Percentiles rank a stretch among this genome's conserved stretches.
Evolutionary conservation across 495 filamentous ascomycete genomes (phyloP).

Genomic region (Aspergillus bridgeri): DNA sequence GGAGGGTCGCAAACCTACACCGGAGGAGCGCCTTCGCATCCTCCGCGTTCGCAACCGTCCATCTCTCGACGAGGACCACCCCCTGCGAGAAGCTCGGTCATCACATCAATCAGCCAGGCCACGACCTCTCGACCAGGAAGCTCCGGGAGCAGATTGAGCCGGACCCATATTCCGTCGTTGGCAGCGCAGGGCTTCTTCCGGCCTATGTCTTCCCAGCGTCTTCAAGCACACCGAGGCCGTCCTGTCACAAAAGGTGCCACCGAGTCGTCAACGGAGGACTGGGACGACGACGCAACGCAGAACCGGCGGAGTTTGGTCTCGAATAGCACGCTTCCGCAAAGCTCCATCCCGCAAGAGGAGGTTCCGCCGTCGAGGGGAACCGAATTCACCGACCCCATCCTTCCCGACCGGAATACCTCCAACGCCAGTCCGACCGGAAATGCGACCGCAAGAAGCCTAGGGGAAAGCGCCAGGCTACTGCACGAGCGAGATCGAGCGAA

Average conservation of each 20-base stretch:
- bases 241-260: slow-evolving; percentile 43
- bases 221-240: slow-evolving; percentile 81
- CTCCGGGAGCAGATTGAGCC: slow-evolving; percentile 69
- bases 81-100: slow-evolving; percentile 34
- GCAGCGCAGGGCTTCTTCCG: slow-evolving; percentile 89
- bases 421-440: slow-evolving; percentile 72
- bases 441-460: slow-evolving; percentile 60
- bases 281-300: slow-evolving; percentile 41
- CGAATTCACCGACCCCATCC: slow-evolving; percentile 65
- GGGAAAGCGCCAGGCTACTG: slow-evolving; percentile 72
- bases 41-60: slow-evolving; percentile 44
- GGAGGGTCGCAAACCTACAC: slow-evolving; percentile 35
- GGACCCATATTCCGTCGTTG: slow-evolving; percentile 85
- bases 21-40: slow-evolving; percentile 34
- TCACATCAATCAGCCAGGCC: slow-evolving; percentile 32
- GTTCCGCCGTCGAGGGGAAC: slow-evolving; percentile 72
- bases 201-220: slow-evolving; percentile 92
- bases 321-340: slow-evolving; percentile 39
- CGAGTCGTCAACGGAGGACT: slow-evolving; percentile 37
- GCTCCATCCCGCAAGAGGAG: slow-evolving; percentile 48
- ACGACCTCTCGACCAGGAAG: slow-evolving; percentile 55
- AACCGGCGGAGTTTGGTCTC: slow-evolving; percentile 51
- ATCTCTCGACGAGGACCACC: slow-evolving; percentile 49
- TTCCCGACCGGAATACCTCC: slow-evolving; percentile 63
- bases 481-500: slow-evolving; percentile 50